A percentile compares a stretch with the other conserved stretches of the same genome.
These are phyloP conservation scores for Isatis tinctoria DNA, from an alignment of 345 rosid species.

Conservation along the genomic window DNA sequence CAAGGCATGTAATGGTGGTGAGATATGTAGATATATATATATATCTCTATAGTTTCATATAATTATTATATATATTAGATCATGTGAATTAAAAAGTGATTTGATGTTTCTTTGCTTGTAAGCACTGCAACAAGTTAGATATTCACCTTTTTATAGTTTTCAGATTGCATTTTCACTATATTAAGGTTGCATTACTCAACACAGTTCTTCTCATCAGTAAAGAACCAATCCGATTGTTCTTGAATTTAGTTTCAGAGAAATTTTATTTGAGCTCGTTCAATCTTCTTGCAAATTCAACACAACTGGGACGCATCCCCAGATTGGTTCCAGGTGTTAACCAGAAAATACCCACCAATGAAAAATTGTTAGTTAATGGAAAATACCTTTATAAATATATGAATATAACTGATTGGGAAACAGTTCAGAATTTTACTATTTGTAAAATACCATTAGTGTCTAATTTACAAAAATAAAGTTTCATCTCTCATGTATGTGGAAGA, in stretches of 20 bases:
- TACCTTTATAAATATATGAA: background rate
- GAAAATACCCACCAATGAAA: background rate
- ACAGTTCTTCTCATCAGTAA: background rate
- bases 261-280: background rate
- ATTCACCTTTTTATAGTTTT: background rate
- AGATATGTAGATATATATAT: conserved; percentile 16
- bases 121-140: conserved; percentile 4
- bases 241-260: background rate
- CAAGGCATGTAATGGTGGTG: conserved; percentile 17
- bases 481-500: background rate
- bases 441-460: background rate
- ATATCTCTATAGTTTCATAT: background rate
- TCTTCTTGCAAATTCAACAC: background rate
- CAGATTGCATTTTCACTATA: background rate
- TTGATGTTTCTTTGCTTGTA: conserved; percentile 28
- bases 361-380: background rate
- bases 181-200: background rate
- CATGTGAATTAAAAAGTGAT: background rate
- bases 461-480: background rate
- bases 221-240: background rate
- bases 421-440: background rate
- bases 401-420: background rate
- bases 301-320: too few species aligned
- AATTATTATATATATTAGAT: background rate
- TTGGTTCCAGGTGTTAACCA: too few species aligned